phyloP scores from a whole-genome alignment of 2,329 filamentous ascomycete species.

The Lasiodiplodia citricola region DNA sequence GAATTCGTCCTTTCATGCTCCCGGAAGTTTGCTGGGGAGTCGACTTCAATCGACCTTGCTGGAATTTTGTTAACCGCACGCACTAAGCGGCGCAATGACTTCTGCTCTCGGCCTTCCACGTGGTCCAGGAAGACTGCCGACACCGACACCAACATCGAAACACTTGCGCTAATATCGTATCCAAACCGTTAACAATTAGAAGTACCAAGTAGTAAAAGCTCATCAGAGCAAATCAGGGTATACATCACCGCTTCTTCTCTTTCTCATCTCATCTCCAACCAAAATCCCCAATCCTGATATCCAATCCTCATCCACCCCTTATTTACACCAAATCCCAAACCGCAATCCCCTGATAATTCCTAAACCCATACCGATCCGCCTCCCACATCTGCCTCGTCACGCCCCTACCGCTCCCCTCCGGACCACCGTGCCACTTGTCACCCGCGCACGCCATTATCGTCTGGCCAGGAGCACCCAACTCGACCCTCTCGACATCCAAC shows the following conservation, averaged over 20 bases:
- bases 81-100: too few species aligned
- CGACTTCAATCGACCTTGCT: too few species aligned
- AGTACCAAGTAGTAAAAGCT: background rate
- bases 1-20: too few species aligned
- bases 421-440: slow-evolving; percentile 20
- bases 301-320: background rate
- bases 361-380: slow-evolving; percentile 19
- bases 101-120: too few species aligned
- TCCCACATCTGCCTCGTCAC: slow-evolving; percentile 26
- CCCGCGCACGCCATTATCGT: slow-evolving; percentile 12
- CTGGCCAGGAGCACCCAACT: slow-evolving; percentile 51
- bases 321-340: slow-evolving; percentile 17
- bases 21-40: too few species aligned
- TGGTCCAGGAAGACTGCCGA: too few species aligned
- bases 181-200: background rate
- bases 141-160: too few species aligned
- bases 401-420: slow-evolving; percentile 24
- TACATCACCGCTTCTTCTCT: background rate
- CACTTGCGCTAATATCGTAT: background rate
- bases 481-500: slow-evolving; percentile 67
- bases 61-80: too few species aligned
- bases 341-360: slow-evolving; percentile 11
- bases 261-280: too few species aligned
- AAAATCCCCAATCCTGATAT: background rate
- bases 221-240: background rate